phyloP scores from a whole-genome alignment of 208 protist species.

The Leishmania amazonensis region DNA sequence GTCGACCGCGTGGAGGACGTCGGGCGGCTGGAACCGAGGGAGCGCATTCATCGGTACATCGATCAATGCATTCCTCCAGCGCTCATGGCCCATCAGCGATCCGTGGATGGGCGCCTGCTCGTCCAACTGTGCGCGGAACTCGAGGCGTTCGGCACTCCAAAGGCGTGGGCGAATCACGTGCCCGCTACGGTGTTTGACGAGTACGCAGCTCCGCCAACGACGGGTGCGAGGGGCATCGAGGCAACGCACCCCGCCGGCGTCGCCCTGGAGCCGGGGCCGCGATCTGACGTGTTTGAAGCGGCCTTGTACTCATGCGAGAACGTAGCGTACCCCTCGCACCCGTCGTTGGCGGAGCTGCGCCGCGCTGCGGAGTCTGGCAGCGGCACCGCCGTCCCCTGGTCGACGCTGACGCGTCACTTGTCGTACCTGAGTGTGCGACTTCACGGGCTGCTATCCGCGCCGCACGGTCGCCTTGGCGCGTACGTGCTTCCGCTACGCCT shows the following conservation, averaged over 20 bases:
- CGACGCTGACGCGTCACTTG: conserved; percentile 19
- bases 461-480: background rate
- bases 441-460: conserved; percentile 12
- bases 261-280: background rate
- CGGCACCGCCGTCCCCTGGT: conserved; percentile 11
- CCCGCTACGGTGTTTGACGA: conserved; percentile 10
- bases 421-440: conserved; percentile 18
- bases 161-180: conserved; percentile 9
- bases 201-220: background rate
- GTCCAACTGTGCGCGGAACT: conserved; percentile 22
- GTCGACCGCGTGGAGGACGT: background rate
- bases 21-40: conserved; percentile 2
- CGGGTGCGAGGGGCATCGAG: background rate
- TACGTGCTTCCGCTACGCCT: conserved; percentile 44
- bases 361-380: background rate
- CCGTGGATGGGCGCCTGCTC: conserved; percentile 12
- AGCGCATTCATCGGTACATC: conserved; percentile 33
- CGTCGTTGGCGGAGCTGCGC: conserved; percentile 6
- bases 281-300: background rate
- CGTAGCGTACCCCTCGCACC: background rate
- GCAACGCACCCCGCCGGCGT: background rate
- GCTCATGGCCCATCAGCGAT: conserved; percentile 21
- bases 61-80: conserved; percentile 24
- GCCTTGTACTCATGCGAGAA: conserved; percentile 16
- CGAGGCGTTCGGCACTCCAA: conserved; percentile 12